Base-by-base conservation (phyloP, 2,329 filamentous ascomycete species). In the Talaromyces rugulosus region DNA sequence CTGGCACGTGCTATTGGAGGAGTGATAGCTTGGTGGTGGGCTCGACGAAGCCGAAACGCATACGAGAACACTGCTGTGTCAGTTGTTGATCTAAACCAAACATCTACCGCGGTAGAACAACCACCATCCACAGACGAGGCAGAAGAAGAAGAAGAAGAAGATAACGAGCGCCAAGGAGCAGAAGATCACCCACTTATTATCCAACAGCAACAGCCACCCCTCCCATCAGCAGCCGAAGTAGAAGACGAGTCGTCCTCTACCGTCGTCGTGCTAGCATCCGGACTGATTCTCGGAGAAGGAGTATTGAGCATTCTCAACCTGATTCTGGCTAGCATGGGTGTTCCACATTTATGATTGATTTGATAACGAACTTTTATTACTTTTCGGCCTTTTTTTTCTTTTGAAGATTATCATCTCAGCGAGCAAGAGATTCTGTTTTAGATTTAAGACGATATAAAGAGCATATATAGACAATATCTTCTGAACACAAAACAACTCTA, bases 231-330 rank as follows among this genome's bases (percentile, higher is more conserved):
- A 47, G 27, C 56, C 59, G 31, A 59, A 44, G 18, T 52, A 55
- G 62, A 65, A 12, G 75, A 78, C 56, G 68, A 68, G 5, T 70
- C 75, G 7, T 75, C 75, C 7, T 78, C 93, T 4, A 89, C 88
- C 0, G 84, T 98, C 59, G 92, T 98, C 67, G 89, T 98, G n/a
- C 78, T 98, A 44, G 94, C 95, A 0, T 88, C 85, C 62, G 95
- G 95, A 0, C 86, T 98, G 64, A 97, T 99, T 66, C 81, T 99
- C 7, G 92, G 94, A 0, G 94, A 98, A 74, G 94, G 94, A 0
- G 86, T 98, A 66, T 80, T 96, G 66, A 97, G 93, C 72, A 96
- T 99, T 69, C 83, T 95, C 30, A 98, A 97, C 72, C 77, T 99
- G 60, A 78, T 90, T 8, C 79, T 99, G 71, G 92, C 96, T 61